Conservation (phyloP, 2,329 filamentous ascomycete genomes). For the Xylaria polymorpha region DNA sequence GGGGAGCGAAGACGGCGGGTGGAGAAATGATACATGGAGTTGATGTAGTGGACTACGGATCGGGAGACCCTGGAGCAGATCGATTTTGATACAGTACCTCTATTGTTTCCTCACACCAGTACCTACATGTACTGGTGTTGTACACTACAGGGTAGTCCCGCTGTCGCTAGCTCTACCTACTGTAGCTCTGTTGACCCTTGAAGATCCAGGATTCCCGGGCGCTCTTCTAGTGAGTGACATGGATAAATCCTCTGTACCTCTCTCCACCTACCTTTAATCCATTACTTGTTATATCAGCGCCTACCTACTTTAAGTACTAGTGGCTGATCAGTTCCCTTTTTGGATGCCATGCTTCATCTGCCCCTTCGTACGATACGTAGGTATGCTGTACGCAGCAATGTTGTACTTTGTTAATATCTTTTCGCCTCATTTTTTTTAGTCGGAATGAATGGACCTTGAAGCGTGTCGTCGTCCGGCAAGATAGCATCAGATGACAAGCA, state of each 20-base stretch:
- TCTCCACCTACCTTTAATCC: no score
- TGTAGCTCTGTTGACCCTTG: no score
- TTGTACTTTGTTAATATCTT: not conserved
- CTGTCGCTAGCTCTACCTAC: not conserved
- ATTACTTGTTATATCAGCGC: not conserved
- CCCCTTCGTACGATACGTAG: not conserved
- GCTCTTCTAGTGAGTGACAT: no score
- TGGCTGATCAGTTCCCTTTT: not conserved
- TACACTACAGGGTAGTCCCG: not conserved
- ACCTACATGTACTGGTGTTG: not conserved
- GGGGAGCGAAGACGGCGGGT: not conserved
- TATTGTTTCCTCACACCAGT: not conserved
- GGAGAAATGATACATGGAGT: no score
- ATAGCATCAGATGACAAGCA: slow-evolving; percentile 5
- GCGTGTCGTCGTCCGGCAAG: not conserved
- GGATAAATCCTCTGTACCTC: no score
- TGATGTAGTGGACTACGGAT: no score
- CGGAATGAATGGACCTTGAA: not conserved
- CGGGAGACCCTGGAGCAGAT: no score
- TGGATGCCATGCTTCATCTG: no score
- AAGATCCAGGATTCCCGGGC: no score
- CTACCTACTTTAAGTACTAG: not conserved
- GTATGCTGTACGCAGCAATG: not conserved
- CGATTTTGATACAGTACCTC: no score
- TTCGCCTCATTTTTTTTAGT: not conserved